Base-by-base conservation (phyloP, 73 alveolate species). In the Paramecium pentaurelia region DNA sequence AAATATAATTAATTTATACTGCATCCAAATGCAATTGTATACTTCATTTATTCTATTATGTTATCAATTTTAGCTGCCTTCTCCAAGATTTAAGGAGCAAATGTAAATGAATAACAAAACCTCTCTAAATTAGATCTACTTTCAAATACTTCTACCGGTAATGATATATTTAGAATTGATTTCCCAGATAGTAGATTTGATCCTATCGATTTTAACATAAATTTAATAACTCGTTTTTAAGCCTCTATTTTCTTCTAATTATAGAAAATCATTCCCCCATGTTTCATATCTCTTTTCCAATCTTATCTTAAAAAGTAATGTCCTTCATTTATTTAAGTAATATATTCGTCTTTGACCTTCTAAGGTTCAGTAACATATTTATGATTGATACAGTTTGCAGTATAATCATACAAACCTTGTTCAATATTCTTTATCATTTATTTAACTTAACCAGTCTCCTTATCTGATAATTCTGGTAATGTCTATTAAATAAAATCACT, bases 91-190 rank as follows among this genome's bases (percentile, higher is more conserved):
- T 71, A 49, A 18, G 98, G 98, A 22, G 97, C 95, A 85, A 86
- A 92, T 37, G 95, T 77, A 54, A 64, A 85, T 40, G 93, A 88
- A 86, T 58, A 71, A 37, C 95, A 95, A 20, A 95, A 77, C 70
- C 94, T 94, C 68, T 96, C 96, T 37, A 96, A 95, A 77, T 95
- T 86, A 14, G 99, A 92, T 51, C 94, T 28, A 34, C 94, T 86
- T 25, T 95, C 98, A 91, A 96, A 96, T 0, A 96, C 93, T 44
- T 93, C 87, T 36, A 96, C 94, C 14, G 99, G 99, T 8, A 96
- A 85, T 27, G 98, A 95, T 11, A 96, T 92, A 18, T 80, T 86
- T 88, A 95, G 59, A 2, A 96, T 95, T 37, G 96, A 86, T 68
- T 95, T 95, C 1, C 98, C 98, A 16, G 94, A 86, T 49, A 96